Conservation (phyloP, 768 basidiomycete genomes). For the Tricholomella constricta region DNA sequence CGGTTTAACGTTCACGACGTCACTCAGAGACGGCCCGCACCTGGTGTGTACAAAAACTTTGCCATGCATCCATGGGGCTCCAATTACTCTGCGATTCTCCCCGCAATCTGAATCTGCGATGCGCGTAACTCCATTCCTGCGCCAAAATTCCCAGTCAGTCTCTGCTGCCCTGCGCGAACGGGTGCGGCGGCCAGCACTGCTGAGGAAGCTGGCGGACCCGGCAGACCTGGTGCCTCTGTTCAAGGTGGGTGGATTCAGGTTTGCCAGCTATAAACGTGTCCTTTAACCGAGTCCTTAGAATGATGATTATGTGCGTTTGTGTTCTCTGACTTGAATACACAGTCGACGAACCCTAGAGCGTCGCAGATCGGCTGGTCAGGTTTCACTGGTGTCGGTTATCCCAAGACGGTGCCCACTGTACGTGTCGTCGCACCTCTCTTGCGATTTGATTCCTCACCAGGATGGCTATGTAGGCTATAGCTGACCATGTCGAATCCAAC, state of each 20-base stretch:
- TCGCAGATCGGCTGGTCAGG: slow-evolving; percentile 52
- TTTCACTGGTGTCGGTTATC: slow-evolving; percentile 54
- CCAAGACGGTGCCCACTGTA: slow-evolving; percentile 46
- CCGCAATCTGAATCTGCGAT: slow-evolving; percentile 18
- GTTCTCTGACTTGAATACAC: neutral
- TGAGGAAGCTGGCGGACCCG: slow-evolving; percentile 37
- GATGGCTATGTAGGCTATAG: slow-evolving; percentile 39
- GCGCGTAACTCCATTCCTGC: slow-evolving; percentile 30
- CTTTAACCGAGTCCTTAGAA: slow-evolving; percentile 27
- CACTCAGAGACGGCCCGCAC: slow-evolving; percentile 1
- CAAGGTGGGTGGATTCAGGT: slow-evolving; percentile 29
- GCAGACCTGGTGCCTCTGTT: slow-evolving; percentile 44
- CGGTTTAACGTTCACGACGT: neutral
- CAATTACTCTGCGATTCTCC: neutral
- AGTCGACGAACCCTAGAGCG: neutral
- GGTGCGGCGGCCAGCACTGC: slow-evolving; percentile 39
- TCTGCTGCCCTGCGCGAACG: slow-evolving; percentile 44
- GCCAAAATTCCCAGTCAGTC: slow-evolving; percentile 26
- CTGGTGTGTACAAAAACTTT: neutral
- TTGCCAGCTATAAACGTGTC: neutral
- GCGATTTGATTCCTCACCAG: neutral
- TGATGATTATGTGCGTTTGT: slow-evolving; percentile 45
- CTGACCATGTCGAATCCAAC: slow-evolving; percentile 43
- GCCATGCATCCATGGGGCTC: neutral
- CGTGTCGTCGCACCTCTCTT: slow-evolving; percentile 12